phyloP scores from a whole-genome alignment of 352 stramenopile genomes.

The Phytopythium vexans region DNA sequence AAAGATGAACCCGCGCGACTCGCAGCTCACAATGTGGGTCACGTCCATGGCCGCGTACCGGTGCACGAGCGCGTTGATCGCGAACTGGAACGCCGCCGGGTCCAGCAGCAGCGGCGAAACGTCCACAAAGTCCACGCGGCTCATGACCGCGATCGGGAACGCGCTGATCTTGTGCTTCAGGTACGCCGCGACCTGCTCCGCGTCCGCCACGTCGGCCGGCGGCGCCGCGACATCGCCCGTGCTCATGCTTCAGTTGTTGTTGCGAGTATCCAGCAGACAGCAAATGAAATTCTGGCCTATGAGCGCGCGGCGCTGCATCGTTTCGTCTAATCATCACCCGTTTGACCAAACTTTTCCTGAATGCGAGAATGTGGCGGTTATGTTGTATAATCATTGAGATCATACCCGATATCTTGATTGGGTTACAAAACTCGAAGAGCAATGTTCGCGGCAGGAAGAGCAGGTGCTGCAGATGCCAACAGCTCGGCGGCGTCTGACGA shows the following conservation, averaged over 20 bases:
- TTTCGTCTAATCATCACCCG: conserved; percentile 8
- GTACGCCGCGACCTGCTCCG: conserved; percentile 51
- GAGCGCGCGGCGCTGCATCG: not conserved
- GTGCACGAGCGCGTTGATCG: conserved; percentile 62
- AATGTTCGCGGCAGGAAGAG: conserved; percentile 31
- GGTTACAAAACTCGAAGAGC: not conserved
- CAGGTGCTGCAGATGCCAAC: not conserved
- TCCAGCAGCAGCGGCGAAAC: conserved; percentile 74
- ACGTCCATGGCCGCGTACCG: conserved; percentile 56
- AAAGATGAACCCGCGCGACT: conserved; percentile 83
- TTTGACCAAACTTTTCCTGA: not conserved
- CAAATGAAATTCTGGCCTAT: no score
- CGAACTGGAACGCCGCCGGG: conserved; percentile 65
- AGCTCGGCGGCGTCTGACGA: not conserved
- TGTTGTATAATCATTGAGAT: no score
- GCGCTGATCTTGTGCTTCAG: conserved; percentile 67
- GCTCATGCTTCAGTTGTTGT: conserved; percentile 13
- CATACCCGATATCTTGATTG: not conserved
- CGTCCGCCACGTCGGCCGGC: conserved; percentile 39
- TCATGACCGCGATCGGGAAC: conserved; percentile 58
- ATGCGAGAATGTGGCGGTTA: not conserved
- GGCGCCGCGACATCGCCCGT: conserved; percentile 1
- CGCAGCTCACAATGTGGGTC: conserved; percentile 80
- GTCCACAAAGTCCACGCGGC: conserved; percentile 61
- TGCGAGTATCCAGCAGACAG: not conserved